phyloP scores from a whole-genome alignment of 2,329 filamentous ascomycete genomes.

The Ceratocystis colombiana region DNA sequence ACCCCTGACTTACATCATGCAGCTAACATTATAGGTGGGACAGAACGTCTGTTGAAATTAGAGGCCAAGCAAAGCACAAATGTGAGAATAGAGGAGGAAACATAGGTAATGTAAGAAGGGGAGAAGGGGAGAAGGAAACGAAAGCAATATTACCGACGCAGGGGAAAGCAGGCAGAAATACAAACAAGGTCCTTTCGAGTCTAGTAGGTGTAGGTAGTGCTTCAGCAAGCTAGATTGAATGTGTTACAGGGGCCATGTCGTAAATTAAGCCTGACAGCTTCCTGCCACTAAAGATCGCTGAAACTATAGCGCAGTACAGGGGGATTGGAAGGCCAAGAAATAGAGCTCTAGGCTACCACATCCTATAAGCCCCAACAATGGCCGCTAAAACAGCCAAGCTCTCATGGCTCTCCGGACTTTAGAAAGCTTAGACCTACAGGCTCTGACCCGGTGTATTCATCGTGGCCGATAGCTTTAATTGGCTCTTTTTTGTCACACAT shows the following conservation, averaged over 20 bases:
- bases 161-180: no score
- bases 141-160: no score
- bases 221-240: no score
- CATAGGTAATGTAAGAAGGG: neutral
- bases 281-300: neutral
- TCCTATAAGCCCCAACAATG: neutral
- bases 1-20: constrained; percentile 6
- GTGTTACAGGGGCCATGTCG: no score
- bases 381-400: constrained; percentile 3
- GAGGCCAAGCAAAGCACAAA: neutral
- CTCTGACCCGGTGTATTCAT: neutral
- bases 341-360: neutral
- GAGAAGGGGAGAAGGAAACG: neutral
- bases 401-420: neutral
- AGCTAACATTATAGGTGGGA: neutral
- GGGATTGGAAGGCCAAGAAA: neutral
- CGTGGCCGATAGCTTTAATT: no score
- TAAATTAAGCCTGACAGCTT: neutral
- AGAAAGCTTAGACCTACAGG: neutral
- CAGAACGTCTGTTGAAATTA: neutral
- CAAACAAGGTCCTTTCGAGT: no score
- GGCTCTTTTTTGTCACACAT: neutral
- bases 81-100: neutral
- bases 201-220: no score
- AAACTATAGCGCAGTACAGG: neutral